Conservation (phyloP, 2,329 filamentous ascomycete genomes). For the Alternaria arborescens region DNA sequence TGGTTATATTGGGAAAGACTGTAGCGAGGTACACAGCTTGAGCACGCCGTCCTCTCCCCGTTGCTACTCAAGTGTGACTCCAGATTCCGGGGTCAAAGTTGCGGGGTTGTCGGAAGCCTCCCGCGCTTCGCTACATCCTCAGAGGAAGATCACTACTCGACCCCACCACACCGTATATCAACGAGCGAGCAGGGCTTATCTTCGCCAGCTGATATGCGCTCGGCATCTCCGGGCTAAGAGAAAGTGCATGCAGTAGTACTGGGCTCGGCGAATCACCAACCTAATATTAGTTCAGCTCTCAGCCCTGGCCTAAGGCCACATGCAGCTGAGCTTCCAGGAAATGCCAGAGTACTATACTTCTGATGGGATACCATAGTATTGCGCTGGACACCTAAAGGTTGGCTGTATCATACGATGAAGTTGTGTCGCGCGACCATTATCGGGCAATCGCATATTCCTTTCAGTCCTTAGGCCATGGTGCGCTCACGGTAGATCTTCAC, state of each 20-base stretch:
- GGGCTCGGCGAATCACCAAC: constrained; percentile 19
- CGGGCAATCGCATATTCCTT: not conserved
- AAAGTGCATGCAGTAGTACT: constrained; percentile 24
- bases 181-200: not conserved
- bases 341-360: constrained; percentile 4
- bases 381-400: not conserved
- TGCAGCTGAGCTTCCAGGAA: constrained; percentile 15
- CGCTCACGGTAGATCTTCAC: constrained; percentile 15
- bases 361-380: not conserved
- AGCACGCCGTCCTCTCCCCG: not conserved
- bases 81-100: not conserved
- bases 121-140: not conserved
- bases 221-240: constrained; percentile 9
- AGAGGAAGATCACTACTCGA: constrained; percentile 13
- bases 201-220: constrained; percentile 21
- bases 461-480: not conserved
- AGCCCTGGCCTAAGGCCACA: constrained; percentile 14
- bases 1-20: not conserved
- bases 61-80: not conserved
- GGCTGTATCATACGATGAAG: not conserved
- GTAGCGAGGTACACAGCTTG: not conserved
- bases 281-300: constrained; percentile 28
- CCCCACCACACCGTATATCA: constrained; percentile 6
- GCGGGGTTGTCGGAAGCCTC: constrained; percentile 11
- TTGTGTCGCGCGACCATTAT: not conserved